Conservation (phyloP, 495 filamentous ascomycete genomes). For the Podospora tetraspora region DNA sequence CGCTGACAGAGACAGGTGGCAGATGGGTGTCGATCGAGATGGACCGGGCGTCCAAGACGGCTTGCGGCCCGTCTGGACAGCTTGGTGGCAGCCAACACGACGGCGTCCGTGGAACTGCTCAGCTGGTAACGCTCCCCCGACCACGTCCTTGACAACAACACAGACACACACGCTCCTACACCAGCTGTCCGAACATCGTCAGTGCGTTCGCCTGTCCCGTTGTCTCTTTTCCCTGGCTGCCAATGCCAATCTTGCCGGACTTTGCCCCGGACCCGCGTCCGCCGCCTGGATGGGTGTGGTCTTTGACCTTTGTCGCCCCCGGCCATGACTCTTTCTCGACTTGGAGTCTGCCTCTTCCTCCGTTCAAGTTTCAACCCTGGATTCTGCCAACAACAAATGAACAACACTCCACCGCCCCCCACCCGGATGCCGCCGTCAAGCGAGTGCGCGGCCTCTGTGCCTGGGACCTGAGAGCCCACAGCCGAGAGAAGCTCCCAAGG, state of each 20-base stretch:
- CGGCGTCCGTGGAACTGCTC: neutral
- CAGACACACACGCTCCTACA: neutral
- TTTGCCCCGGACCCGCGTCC: neutral
- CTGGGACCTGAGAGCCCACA: slow-evolving; percentile 9
- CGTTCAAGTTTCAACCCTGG: neutral
- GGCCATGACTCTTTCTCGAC: too few relatives aligned
- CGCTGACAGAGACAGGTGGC: neutral
- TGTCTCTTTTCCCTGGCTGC: slow-evolving; percentile 1
- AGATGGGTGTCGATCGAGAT: neutral
- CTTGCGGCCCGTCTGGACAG: neutral
- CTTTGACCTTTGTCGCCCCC: neutral
- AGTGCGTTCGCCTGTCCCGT: neutral
- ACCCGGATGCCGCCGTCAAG: slow-evolving; percentile 10
- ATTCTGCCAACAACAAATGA: neutral
- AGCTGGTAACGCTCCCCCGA: neutral
- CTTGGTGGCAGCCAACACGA: neutral
- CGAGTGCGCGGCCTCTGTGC: slow-evolving; percentile 9
- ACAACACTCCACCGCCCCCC: neutral
- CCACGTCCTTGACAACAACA: neutral
- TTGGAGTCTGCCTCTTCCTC: slow-evolving; percentile 12
- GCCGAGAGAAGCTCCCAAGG: slow-evolving; percentile 1
- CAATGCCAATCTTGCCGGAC: neutral
- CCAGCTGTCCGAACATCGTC: neutral
- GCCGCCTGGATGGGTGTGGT: neutral
- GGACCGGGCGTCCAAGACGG: neutral